Base-by-base conservation (phyloP, 805 yeast genomes). In the Pichia pseudocactophila region DNA sequence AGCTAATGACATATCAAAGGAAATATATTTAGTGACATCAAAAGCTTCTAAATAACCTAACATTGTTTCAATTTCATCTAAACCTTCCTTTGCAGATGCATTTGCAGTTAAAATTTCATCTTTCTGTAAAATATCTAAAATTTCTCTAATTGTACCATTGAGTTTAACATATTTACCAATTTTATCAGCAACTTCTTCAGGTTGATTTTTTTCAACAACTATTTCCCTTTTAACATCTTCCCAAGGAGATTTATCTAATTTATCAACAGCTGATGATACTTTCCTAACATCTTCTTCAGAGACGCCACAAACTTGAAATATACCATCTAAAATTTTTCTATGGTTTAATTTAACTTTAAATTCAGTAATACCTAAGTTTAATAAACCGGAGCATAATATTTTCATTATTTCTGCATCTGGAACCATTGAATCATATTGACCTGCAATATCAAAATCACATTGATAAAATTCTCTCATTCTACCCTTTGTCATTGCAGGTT, bases 401-500 rank as follows among this genome's bases (percentile, higher is more conserved):
- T 82, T 76, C 67, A 92, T 72, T 45, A 81, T 71, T 67, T 92
- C 99, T 8, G 97, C 79, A 61, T 92, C 99, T 19, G 98, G 95
- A 37, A 92, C 92, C 98, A 92, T 92, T 25, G 80, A 57, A 57
- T 92, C 98, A 62, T 83, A 90, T 44, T 63, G 65, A 41, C 99
- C 99, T 18, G 99, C 99, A 57, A 92, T 71, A 64, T 92, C 99
- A 56, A 92, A 85, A 68, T 92, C 99, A 71, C 99, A 92, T 68
- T 92, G 99, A 65, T 92, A 92, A 58, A 92, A 92, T 66, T 92
- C 99, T 75, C 99, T 84, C 98, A 92, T 92, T 66, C 99, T 78
- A 48, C 99, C 99, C 66, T 92, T 92, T 40, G 97, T 90, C 98
- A 92, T 92, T 8, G 99, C 99, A 5, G 99, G 99, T 66, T 92